Evolutionary conservation across 2,329 filamentous ascomycete genomes (phyloP), one percentile per base, ranked within the genome.

Genomic region (Pseudomassariella vexata): DNA sequence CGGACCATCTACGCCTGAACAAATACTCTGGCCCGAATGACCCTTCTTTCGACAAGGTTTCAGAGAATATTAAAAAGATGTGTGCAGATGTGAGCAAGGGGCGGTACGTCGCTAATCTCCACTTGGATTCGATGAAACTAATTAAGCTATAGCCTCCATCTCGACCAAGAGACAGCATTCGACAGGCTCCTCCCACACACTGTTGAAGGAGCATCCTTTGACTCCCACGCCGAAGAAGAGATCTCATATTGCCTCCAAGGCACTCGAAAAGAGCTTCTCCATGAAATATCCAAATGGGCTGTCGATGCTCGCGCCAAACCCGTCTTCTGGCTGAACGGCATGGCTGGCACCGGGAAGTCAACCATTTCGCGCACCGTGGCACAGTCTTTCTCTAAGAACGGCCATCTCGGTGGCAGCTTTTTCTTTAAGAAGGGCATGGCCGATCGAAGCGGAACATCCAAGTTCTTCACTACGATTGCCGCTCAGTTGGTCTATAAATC

Each of bases 381-480:
- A 5, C 15, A 29, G 19, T 29, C 20, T 18, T 24, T 37, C n/a
- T 12, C 16, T 15, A 18, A 19, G 5, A 17, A 35, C 10, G 42
- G 18, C 17, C 28, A 22, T 9, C 19, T 36, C 21, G 36, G n/a
- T 26, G 36, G 22, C 31, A 19, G 36, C 8, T 39, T 32, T 24
- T 39, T 39, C 28, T 39, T 39, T 29, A 35, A 35, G 12, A 38
- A 32, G 20, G 36, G 36, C 30, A 28, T 31, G 16, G 12, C 22
- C 23, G 28, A 28, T n/a, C 36, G 36, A 5, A 38, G 32, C 19
- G 32, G 27, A 15, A 38, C 26, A 32, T 12, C 16, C 24, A 20
- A 26, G 5, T 19, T 38, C 3, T 35, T 35, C 24, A 11, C 36
- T 5, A 39, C 32, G 14, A 16, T 39, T 30, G 36, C 33, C 24